Percentiles rank a stretch among this genome's conserved stretches.
Evolutionary conservation across 208 protist genomes (phyloP).

Genomic region (Crithidia sp.): DNA sequence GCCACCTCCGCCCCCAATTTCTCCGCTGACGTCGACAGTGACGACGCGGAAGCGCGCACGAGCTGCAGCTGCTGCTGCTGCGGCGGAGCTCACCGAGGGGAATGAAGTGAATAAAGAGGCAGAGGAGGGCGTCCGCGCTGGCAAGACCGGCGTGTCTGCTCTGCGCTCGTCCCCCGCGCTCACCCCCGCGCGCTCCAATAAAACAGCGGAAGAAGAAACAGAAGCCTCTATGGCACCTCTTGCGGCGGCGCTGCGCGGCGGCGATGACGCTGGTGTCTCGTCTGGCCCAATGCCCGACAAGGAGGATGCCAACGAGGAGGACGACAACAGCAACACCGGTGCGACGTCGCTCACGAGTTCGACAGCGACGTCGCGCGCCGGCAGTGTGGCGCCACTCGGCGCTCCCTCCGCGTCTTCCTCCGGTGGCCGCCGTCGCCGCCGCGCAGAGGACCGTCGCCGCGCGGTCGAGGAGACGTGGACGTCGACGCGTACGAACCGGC

Average conservation of each 20-base stretch:
- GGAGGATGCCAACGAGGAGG: not conserved
- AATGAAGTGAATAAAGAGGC: not conserved
- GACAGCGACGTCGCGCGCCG: constrained; percentile 21
- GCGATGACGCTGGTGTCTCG: not conserved
- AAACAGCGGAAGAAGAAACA: not conserved
- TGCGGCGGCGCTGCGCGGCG: constrained; percentile 8
- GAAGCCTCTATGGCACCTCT: not conserved
- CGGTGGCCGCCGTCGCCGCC: constrained; percentile 11
- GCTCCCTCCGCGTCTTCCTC: not conserved
- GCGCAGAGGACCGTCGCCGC: constrained; percentile 37
- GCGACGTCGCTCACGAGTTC: constrained; percentile 12
- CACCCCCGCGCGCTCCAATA: too few species aligned
- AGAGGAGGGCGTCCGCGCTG: too few species aligned
- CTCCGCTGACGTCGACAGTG: not conserved
- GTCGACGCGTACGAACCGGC: constrained; percentile 47
- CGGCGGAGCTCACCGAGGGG: not conserved
- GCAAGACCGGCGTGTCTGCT: too few species aligned
- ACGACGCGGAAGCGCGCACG: not conserved
- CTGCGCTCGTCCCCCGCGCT: too few species aligned
- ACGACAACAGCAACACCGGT: not conserved
- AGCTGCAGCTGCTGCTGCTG: constrained; percentile 2
- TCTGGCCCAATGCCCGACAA: too few species aligned
- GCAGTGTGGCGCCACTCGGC: constrained; percentile 18
- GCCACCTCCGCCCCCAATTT: not conserved
- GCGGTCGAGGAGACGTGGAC: constrained; percentile 64